Evolutionary conservation across 495 filamentous ascomycete species (phyloP).

Genomic region (Alectoria sarmentosa): DNA sequence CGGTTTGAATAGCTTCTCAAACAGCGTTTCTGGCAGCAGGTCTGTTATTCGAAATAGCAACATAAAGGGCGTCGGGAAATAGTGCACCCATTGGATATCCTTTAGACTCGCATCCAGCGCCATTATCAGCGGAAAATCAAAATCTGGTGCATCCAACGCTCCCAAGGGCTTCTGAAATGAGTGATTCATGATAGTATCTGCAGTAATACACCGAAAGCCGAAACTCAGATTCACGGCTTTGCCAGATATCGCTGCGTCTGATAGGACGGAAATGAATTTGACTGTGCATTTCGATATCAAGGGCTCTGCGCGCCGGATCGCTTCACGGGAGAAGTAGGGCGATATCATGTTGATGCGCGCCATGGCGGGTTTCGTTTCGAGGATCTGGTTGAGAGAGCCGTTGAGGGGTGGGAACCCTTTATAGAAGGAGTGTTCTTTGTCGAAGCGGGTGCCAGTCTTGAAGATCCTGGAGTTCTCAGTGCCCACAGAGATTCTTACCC

Average conservation of each 20-base stretch:
- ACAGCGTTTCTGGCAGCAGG: background rate
- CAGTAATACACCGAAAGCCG: conserved; percentile 1
- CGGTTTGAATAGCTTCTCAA: background rate
- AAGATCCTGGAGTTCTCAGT: background rate
- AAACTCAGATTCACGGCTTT: conserved; percentile 3
- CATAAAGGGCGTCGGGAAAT: background rate
- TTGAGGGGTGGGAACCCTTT: background rate
- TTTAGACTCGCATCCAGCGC: background rate
- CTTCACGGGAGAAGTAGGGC: conserved; percentile 11
- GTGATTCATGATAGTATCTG: conserved; percentile 11
- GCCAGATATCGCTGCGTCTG: background rate
- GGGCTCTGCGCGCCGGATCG: conserved; percentile 5
- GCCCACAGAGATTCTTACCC: background rate
- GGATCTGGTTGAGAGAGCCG: background rate
- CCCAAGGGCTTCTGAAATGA: conserved; percentile 11
- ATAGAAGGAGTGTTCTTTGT: background rate
- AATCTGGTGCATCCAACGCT: conserved; percentile 5
- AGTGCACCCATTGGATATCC: background rate
- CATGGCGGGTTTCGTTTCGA: background rate
- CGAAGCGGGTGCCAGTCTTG: background rate
- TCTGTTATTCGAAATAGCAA: background rate
- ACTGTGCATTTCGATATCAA: background rate
- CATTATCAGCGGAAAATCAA: background rate
- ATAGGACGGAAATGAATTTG: background rate
- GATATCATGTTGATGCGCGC: conserved; percentile 2